Base-by-base conservation (phyloP, 2,329 filamentous ascomycete species). In the Dothiorella sarmentorum region DNA sequence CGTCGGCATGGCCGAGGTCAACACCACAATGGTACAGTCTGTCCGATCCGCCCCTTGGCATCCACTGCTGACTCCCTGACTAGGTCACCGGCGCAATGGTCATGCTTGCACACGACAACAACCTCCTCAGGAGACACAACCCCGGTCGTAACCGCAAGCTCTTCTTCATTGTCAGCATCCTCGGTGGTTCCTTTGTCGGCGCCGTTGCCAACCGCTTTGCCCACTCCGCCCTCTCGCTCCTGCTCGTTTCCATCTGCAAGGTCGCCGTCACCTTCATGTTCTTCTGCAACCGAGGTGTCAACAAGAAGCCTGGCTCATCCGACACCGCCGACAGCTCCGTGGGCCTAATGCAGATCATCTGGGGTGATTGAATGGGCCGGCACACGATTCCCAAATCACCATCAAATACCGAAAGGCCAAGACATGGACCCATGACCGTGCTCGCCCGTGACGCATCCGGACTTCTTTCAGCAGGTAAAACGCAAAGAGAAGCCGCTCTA, bases 1-100 rank as follows among this genome's bases (percentile, higher is more conserved):
- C 22, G 61, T 65, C 20, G 57, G 60, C 2, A 64, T 68, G 64
- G 64, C 66, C 3, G 67, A 69, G 55, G 33, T 69, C 20, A 68
- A 69, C 56, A 69, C 67, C 6, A 69, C 67, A 17, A 69, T 68
- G 67, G 62, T 53, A 53, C n/a, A 22, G 1, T 40, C 9, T 10
- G 3, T 7, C 15, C 7, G 22, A n/a, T n/a, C n/a, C n/a, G n/a
- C n/a, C n/a, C n/a, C n/a, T n/a, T n/a, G n/a, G n/a, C n/a, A n/a
- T n/a, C n/a, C n/a, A n/a, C n/a, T n/a, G n/a, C n/a, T n/a, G n/a
- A n/a, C n/a, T 18, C 2, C 5, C 49, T 53, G 22, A 53, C 20
- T 4, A 53, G 49, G 22, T 69, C 27, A 69, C 67, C 1, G 67
- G 66, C 9, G 65, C 66, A 13, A 31, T 68, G 15, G 64, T 69